These are phyloP conservation scores for Schwanniomyces pseudopolymorphus DNA, from an alignment of 805 yeast genomes.

Conservation along the genomic window DNA sequence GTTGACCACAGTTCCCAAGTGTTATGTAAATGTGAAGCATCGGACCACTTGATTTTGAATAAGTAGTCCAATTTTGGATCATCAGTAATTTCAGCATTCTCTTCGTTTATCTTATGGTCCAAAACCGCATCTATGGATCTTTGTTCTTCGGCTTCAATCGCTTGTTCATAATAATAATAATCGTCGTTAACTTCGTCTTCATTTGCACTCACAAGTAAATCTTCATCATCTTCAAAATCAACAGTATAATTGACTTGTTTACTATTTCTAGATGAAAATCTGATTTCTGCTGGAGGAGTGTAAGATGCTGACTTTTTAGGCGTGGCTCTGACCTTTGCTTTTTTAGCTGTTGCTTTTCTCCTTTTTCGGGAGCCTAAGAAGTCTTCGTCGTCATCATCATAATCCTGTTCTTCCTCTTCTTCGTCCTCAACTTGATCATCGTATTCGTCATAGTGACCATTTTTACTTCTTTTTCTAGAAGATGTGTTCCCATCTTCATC, in stretches of 20 bases:
- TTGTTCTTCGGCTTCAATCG: constrained; percentile 31
- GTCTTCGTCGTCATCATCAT: constrained; percentile 22
- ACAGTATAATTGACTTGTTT: constrained; percentile 73
- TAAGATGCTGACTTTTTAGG: constrained; percentile 10
- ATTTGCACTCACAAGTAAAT: constrained; percentile 47
- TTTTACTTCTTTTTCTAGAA: constrained; percentile 22
- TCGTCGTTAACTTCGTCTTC: constrained; percentile 31
- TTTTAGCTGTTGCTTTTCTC: constrained; percentile 25
- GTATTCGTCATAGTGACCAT: constrained; percentile 18
- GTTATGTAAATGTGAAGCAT: constrained; percentile 86
- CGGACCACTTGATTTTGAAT: constrained; percentile 79
- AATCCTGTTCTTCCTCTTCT: constrained; percentile 13
- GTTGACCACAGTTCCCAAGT: constrained; percentile 80
- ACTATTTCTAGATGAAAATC: constrained; percentile 75
- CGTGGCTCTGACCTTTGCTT: constrained; percentile 29
- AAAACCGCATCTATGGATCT: constrained; percentile 37
- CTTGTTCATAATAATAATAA: constrained; percentile 33
- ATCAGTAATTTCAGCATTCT: constrained; percentile 40
- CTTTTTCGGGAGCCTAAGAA: constrained; percentile 6
- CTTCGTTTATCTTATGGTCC: constrained; percentile 38
- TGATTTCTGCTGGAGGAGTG: constrained; percentile 42
- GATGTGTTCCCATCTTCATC: constrained; percentile 32
- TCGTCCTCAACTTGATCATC: constrained; percentile 8
- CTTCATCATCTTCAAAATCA: constrained; percentile 65
- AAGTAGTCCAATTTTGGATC: constrained; percentile 61